Base-by-base conservation (phyloP, 495 filamentous ascomycete genomes). In the Penicillium antarcticum region DNA sequence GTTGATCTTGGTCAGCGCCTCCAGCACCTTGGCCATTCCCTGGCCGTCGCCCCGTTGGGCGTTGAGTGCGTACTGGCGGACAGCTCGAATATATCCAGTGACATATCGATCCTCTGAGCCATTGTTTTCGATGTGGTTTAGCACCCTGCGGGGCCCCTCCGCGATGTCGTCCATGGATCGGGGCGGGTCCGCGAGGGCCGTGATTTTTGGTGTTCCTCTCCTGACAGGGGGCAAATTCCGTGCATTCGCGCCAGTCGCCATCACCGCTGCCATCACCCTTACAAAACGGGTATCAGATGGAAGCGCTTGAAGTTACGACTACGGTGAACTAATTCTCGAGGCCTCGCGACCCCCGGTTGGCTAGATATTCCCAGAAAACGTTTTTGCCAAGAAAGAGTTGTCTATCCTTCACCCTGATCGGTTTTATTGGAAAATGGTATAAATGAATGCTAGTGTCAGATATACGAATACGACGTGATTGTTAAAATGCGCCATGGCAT, bases 1-100 rank as follows among this genome's bases (percentile, higher is more conserved):
- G 45, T 54, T 49, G 45, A 51, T 58, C 38, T 56, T 51, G 36
- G 42, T 47, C 48, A 56, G 31, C 42, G 56, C 51, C 11, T 54
- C 51, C 4, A 58, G 56, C 42, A 54, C 56, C 38, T 54, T 54
- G 42, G 42, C 46, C 51, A 54, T 54, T 29, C 56, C 51, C 56
- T 54, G 51, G 45, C 32, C 37, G 19, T 58, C 55, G 17, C 55
- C 51, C 45, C 45, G 50, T 51, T 58, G 41, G 55, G 50, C 55
- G 55, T 58, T 58, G 26, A 53, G 29, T 33, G 55, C 55, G 49
- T 53, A 53, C 35, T 53, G 16, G 45, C 49, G 50, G 50, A 58
- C 46, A 31, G 55, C 44, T 1, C 45, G 21, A 5, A 23, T 23
- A 23, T 23, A 23, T 23, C 21, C 21, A 23, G 49, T 53, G 49